These are phyloP conservation scores for Selaginella moellendorffii DNA, from an alignment of 75 land plant species.

Conservation along the genomic window DNA sequence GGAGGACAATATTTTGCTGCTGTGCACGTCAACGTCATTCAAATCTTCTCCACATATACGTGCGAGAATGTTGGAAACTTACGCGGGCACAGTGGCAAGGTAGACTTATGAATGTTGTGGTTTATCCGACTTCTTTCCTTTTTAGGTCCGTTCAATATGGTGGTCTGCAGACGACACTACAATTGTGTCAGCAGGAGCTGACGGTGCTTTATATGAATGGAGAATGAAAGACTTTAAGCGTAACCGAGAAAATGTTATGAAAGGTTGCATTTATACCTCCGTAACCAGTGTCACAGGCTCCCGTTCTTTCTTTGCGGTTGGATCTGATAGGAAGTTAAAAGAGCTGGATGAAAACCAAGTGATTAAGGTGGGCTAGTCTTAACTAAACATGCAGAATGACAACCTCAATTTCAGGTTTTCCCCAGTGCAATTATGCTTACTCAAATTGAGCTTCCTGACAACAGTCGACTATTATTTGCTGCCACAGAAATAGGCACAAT, in stretches of 20 bases:
- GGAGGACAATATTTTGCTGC: constrained; percentile 35
- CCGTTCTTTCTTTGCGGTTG: constrained; percentile 28
- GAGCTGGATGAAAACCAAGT: constrained; percentile 24
- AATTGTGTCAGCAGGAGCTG: constrained; percentile 25
- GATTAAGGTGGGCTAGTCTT: constrained; percentile 15
- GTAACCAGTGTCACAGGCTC: constrained; percentile 20
- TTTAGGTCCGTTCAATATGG: constrained; percentile 25
- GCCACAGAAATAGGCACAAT: constrained; percentile 28
- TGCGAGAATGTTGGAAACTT: constrained; percentile 26
- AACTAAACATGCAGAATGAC: not conserved
- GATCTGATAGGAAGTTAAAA: constrained; percentile 28
- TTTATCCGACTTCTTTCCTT: not conserved
- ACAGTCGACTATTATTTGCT: constrained; percentile 29
- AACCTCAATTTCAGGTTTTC: constrained; percentile 25
- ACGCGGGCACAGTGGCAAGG: constrained; percentile 29
- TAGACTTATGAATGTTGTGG: not conserved
- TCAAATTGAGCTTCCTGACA: constrained; percentile 23
- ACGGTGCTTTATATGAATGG: constrained; percentile 36
- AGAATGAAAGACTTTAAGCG: constrained; percentile 24
- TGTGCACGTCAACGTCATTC: constrained; percentile 22
- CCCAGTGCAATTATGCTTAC: constrained; percentile 18
- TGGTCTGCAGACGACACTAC: constrained; percentile 26
- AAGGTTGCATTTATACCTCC: constrained; percentile 23
- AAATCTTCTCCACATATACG: constrained; percentile 27
- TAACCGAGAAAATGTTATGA: constrained; percentile 26